Conservation (phyloP, 352 stramenopile species). For the Pythium rhizo-oryzae region DNA sequence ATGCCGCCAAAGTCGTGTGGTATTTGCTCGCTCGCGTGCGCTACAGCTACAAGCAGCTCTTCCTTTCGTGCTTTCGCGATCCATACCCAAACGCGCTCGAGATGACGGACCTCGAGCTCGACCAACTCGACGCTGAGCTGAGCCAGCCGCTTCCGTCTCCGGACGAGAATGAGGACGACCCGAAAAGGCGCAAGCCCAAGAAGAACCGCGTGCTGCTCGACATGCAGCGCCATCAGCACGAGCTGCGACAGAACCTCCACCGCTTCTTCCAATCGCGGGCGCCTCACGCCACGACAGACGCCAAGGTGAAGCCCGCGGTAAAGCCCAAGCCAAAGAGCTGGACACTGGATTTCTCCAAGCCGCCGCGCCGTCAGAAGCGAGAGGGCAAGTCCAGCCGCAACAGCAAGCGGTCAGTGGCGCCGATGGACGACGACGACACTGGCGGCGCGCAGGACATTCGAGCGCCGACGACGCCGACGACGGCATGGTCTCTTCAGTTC, state of each 20-base stretch:
- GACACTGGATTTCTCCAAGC: constrained; percentile 9
- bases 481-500: no score
- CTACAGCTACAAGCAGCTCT: constrained; percentile 38
- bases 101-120: constrained; percentile 33
- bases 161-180: neutral
- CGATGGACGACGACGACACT: neutral
- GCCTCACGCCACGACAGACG: no score
- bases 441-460: no score
- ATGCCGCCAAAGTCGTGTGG: constrained; percentile 42
- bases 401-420: neutral
- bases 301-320: neutral
- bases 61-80: constrained; percentile 36
- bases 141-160: neutral
- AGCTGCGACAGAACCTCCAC: constrained; percentile 27
- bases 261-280: constrained; percentile 11
- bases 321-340: constrained; percentile 5
- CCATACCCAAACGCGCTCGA: constrained; percentile 36
- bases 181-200: constrained; percentile 2
- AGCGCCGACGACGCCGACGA: no score
- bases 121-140: constrained; percentile 21
- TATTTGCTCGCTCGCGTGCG: constrained; percentile 39
- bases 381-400: neutral
- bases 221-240: constrained; percentile 31
- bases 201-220: constrained; percentile 17
- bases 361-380: constrained; percentile 1